These are phyloP conservation scores for Podospora tetraspora DNA, from an alignment of 495 filamentous ascomycete species.

Conservation along the genomic window DNA sequence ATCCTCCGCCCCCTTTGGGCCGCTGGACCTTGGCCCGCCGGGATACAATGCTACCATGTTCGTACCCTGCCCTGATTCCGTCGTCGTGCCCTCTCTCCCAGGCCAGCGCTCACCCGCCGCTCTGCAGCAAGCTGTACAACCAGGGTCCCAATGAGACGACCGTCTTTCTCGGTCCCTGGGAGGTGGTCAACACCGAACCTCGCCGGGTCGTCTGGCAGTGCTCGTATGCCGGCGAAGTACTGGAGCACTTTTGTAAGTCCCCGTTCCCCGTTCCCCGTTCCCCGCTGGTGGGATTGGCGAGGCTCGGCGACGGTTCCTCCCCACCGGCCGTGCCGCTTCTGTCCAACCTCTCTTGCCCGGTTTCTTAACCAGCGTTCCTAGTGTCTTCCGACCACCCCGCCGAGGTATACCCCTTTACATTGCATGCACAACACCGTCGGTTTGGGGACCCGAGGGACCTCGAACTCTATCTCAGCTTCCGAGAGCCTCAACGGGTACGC, in stretches of 20 bases:
- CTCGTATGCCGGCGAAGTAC: constrained; percentile 32
- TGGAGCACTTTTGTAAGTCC: constrained; percentile 35
- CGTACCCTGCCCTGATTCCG: background rate
- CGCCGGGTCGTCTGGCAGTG: constrained; percentile 34
- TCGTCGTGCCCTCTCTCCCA: background rate
- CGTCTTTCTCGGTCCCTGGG: constrained; percentile 37
- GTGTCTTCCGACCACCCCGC: constrained; percentile 31
- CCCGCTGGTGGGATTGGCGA: background rate
- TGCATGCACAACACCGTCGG: constrained; percentile 33
- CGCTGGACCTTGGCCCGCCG: constrained; percentile 35
- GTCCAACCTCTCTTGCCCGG: background rate
- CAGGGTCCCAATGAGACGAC: constrained; percentile 28
- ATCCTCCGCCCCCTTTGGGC: constrained; percentile 30
- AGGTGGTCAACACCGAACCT: constrained; percentile 25
- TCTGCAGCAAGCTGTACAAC: constrained; percentile 31
- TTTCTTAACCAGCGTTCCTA: constrained; percentile 13
- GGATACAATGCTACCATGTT: constrained; percentile 37
- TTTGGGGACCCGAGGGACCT: constrained; percentile 32
- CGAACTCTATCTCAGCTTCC: constrained; percentile 33
- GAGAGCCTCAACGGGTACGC: constrained; percentile 30
- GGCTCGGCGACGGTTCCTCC: background rate
- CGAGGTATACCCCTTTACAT: constrained; percentile 28
- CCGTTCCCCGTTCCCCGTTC: background rate
- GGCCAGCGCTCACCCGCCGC: constrained; percentile 12
- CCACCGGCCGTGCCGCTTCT: background rate